Evolutionary conservation across 768 basidiomycete species (phyloP).

Genomic region (Boletus sp.): DNA sequence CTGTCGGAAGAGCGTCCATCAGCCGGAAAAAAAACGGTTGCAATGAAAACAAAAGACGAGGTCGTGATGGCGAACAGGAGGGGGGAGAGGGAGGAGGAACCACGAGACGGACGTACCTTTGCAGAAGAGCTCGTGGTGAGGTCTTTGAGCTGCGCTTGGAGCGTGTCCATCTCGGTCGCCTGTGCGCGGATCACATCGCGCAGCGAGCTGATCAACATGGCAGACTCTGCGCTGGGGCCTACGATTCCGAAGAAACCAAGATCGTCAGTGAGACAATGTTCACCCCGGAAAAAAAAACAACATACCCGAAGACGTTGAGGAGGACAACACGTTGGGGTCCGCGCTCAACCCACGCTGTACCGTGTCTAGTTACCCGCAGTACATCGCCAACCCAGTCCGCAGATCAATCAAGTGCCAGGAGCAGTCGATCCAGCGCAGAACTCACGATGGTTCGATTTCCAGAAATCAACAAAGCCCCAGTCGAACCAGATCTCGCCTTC

Average conservation of each 20-base stretch:
- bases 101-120: slow-evolving; percentile 34
- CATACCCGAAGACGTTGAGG: slow-evolving; percentile 55
- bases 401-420: neutral
- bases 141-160: slow-evolving; percentile 59
- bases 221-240: slow-evolving; percentile 73
- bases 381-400: neutral
- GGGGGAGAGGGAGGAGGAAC: no score
- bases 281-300: neutral
- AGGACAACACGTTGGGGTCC: slow-evolving; percentile 62
- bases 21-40: no score
- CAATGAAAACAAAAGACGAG: no score
- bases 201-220: slow-evolving; percentile 79
- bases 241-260: neutral
- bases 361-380: slow-evolving; percentile 54
- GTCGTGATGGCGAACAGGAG: no score
- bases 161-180: slow-evolving; percentile 68
- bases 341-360: slow-evolving; percentile 69
- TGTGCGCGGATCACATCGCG: slow-evolving; percentile 82
- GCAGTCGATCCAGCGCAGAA: slow-evolving; percentile 7
- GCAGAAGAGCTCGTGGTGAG: slow-evolving; percentile 32
- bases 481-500: slow-evolving; percentile 96
- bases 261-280: neutral
- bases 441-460: slow-evolving; percentile 97
- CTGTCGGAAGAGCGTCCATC: no score
- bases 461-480: slow-evolving; percentile 97